These are phyloP conservation scores for Diaporthe destruens DNA, from an alignment of 2,329 filamentous ascomycete genomes.

Conservation along the genomic window DNA sequence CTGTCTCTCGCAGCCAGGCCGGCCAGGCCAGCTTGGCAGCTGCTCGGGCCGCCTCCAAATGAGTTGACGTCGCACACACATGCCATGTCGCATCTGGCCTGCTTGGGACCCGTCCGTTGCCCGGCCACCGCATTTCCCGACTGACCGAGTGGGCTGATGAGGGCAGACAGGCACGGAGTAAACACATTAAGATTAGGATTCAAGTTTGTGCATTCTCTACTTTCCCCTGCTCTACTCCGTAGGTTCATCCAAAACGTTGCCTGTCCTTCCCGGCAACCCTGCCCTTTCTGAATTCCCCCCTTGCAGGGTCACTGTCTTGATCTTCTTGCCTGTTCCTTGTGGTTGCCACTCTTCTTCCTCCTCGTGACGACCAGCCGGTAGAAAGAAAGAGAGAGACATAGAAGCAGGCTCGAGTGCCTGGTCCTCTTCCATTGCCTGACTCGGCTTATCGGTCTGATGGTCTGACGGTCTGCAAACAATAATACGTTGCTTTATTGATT, in stretches of 20 bases:
- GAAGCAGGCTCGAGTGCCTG: not conserved
- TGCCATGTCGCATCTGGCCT: constrained; percentile 19
- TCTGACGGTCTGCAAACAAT: constrained; percentile 1
- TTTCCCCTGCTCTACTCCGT: not conserved
- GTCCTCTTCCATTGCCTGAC: constrained; percentile 18
- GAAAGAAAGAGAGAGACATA: not conserved
- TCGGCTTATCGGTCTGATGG: not conserved
- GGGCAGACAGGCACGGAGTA: not conserved
- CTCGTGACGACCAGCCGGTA: not conserved
- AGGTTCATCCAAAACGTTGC: constrained; percentile 17
- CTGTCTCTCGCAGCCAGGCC: not conserved
- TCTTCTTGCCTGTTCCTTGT: not conserved
- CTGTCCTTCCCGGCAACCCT: constrained; percentile 8
- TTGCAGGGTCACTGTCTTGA: not conserved
- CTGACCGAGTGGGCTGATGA: not conserved
- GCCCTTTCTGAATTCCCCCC: not conserved
- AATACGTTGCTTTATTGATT: constrained; percentile 5
- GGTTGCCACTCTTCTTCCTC: not conserved
- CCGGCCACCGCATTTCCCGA: constrained; percentile 40
- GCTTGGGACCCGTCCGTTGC: constrained; percentile 40
- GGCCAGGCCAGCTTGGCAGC: too few relatives aligned
- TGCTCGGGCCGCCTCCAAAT: constrained; percentile 39
- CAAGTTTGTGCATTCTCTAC: constrained; percentile 16
- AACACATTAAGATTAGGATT: constrained; percentile 2
- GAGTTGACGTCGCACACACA: constrained; percentile 31